phyloP scores from a whole-genome alignment of 176 grass and related monocot genomes.

The Zizania latifolia region DNA sequence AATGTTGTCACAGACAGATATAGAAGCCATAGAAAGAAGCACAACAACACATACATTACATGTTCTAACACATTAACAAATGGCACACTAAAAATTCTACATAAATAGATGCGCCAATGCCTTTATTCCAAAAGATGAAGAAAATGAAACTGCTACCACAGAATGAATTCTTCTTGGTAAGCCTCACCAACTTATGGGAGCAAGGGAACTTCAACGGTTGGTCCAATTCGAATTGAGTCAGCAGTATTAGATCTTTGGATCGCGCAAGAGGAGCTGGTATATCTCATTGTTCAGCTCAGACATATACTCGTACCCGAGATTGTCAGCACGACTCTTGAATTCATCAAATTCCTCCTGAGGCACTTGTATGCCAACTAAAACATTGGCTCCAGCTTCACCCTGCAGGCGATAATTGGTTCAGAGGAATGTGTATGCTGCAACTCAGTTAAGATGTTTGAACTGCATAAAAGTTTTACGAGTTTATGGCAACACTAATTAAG shows the following conservation, averaged over 20 bases:
- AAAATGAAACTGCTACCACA: conserved; percentile 7
- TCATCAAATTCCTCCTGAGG: conserved; percentile 55
- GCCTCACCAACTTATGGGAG: background rate
- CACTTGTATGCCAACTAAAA: conserved; percentile 90
- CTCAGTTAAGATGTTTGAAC: background rate
- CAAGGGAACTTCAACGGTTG: background rate
- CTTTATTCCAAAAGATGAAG: conserved; percentile 24
- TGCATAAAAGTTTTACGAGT: background rate
- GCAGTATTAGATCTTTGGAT: conserved; percentile 13
- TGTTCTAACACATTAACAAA: conserved; percentile 7
- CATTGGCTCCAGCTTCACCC: conserved; percentile 82
- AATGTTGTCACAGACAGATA: too few species aligned
- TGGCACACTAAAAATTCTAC: conserved; percentile 6
- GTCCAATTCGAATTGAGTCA: background rate
- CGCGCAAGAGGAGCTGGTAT: conserved; percentile 66
- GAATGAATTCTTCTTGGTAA: background rate
- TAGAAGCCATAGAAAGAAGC: too few species aligned
- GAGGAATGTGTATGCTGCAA: background rate
- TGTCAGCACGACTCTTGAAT: conserved; percentile 45
- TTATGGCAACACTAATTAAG: background rate
- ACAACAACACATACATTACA: conserved; percentile 13
- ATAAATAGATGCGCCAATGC: background rate
- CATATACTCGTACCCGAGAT: conserved; percentile 79
- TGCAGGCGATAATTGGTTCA: conserved; percentile 28
- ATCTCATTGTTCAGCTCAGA: conserved; percentile 72